phyloP scores from a whole-genome alignment of 805 yeast species.

The Metschnikowia kunwiensis region DNA sequence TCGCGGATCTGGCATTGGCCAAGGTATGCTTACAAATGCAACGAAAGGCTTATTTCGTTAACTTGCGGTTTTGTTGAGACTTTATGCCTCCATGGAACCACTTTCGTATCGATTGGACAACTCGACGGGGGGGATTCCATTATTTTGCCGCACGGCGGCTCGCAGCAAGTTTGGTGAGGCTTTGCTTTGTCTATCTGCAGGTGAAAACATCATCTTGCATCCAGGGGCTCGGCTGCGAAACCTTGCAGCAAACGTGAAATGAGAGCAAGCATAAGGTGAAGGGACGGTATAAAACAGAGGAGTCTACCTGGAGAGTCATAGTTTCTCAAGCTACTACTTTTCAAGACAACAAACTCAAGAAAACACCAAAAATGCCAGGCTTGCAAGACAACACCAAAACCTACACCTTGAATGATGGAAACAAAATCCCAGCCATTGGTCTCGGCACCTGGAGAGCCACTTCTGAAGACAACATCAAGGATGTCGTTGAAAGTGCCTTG shows the following conservation, averaged over 20 bases:
- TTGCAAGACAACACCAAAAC: slow-evolving; percentile 12
- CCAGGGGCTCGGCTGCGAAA: neutral
- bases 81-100: too few species aligned
- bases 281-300: neutral
- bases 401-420: slow-evolving; percentile 14
- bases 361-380: slow-evolving; percentile 9
- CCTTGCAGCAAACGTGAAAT: too few species aligned
- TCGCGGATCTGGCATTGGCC: too few species aligned
- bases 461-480: slow-evolving; percentile 47
- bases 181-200: slow-evolving; percentile 4
- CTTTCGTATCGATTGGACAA: too few species aligned
- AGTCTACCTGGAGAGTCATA: too few species aligned
- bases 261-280: neutral
- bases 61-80: too few species aligned
- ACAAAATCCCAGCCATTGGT: slow-evolving; percentile 17
- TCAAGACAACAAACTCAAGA: neutral
- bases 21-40: too few species aligned
- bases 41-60: too few species aligned
- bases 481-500: slow-evolving; percentile 58
- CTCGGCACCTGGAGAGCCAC: slow-evolving; percentile 58
- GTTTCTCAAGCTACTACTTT: too few species aligned
- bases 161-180: too few species aligned
- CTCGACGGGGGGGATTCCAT: too few species aligned
- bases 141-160: too few species aligned
- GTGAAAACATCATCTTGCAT: slow-evolving; percentile 1